These are phyloP conservation scores for Podaxis sp. DNA, from an alignment of 768 basidiomycete genomes.

Conservation along the genomic window DNA sequence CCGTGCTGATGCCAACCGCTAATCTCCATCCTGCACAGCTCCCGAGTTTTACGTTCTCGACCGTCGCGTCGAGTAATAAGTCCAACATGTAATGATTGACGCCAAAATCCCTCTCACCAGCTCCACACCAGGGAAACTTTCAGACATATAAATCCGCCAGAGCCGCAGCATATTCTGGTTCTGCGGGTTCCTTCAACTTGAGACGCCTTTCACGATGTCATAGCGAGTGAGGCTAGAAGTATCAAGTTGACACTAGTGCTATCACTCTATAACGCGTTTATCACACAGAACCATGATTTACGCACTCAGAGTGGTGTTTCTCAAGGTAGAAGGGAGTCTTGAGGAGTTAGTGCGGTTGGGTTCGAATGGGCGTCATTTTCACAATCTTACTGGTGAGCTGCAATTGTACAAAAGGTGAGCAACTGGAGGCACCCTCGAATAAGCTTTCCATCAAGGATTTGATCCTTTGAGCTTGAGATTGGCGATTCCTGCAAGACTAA, in stretches of 20 bases:
- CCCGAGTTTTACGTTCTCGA: too few species aligned
- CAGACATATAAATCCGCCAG: not conserved
- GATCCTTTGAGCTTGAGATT: too few species aligned
- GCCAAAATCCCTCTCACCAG: too few species aligned
- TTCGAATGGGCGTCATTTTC: not conserved
- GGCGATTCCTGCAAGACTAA: too few species aligned
- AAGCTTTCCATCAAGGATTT: too few species aligned
- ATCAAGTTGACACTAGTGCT: not conserved
- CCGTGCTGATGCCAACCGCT: too few species aligned
- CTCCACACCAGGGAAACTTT: not conserved
- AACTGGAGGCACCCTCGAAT: too few species aligned
- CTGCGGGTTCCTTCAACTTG: not conserved
- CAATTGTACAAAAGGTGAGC: too few species aligned
- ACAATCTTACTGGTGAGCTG: not conserved
- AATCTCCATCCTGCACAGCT: too few species aligned
- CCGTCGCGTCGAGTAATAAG: too few species aligned
- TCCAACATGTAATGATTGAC: too few species aligned
- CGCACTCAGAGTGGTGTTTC: not conserved
- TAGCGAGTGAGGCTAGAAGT: not conserved
- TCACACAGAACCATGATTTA: not conserved
- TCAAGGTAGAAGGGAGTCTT: not conserved
- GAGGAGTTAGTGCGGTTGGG: constrained; percentile 3
- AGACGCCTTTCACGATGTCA: not conserved
- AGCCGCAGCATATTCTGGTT: not conserved
- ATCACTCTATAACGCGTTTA: not conserved